A percentile compares a stretch with the other conserved stretches of the same genome.
Evolutionary conservation across 179 eudicot species (phyloP).

Genomic region (Pouteria campechiana): DNA sequence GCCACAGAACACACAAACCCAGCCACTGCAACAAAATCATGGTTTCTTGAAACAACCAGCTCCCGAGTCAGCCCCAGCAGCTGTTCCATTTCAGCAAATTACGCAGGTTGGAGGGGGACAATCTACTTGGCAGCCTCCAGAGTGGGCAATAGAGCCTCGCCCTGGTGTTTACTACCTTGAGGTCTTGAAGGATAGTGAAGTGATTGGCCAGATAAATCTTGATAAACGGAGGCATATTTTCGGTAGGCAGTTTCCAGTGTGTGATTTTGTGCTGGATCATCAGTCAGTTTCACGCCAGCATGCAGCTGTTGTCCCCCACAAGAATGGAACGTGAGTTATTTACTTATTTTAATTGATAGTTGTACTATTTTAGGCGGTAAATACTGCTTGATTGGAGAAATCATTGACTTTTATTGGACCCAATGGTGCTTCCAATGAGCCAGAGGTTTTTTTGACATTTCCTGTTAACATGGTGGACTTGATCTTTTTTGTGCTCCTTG

Average conservation of each 20-base stretch:
- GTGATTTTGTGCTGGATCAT: constrained; percentile 94
- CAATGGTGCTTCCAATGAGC: no score
- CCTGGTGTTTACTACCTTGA: constrained; percentile 83
- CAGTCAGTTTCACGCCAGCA: constrained; percentile 98
- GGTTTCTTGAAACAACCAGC: constrained; percentile 16
- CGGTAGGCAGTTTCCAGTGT: constrained; percentile 82
- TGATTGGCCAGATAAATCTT: constrained; percentile 52
- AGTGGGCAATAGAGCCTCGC: constrained; percentile 97
- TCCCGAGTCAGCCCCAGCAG: constrained; percentile 18
- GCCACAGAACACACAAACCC: constrained; percentile 13
- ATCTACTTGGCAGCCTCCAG: constrained; percentile 96
- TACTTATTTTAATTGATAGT: no score
- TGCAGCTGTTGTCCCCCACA: constrained; percentile 95
- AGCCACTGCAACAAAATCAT: constrained; percentile 13
- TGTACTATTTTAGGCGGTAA: background rate
- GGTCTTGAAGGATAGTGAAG: constrained; percentile 78
- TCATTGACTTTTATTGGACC: no score
- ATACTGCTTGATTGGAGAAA: no score
- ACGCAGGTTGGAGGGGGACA: constrained; percentile 83
- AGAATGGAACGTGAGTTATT: constrained; percentile 89
- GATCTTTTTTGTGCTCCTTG: no score
- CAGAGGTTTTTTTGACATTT: no score
- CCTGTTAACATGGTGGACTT: no score
- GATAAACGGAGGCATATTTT: constrained; percentile 73
- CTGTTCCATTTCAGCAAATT: constrained; percentile 21